Percentiles rank a stretch among this genome's conserved stretches.
phyloP scores from a whole-genome alignment of 2,329 filamentous ascomycete genomes.

The Diaporthe citri region DNA sequence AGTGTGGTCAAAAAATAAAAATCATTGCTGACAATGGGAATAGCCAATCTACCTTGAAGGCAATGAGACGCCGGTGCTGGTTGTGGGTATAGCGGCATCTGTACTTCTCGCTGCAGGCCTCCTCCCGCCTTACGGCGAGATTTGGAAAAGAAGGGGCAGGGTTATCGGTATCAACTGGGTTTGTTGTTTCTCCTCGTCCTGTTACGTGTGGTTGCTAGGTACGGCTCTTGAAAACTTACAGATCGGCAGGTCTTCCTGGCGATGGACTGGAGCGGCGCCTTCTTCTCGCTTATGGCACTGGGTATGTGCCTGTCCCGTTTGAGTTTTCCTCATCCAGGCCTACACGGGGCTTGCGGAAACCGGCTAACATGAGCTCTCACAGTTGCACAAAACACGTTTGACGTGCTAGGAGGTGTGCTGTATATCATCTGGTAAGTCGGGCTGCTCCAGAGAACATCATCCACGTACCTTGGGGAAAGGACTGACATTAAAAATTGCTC shows the following conservation, averaged over 20 bases:
- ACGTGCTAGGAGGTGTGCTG: conserved; percentile 69
- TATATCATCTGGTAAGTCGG: conserved; percentile 70
- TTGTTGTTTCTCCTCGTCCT: neutral
- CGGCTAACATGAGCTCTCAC: conserved; percentile 34
- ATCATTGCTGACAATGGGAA: conserved; percentile 24
- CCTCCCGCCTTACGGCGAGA: conserved; percentile 71
- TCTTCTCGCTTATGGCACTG: conserved; percentile 74
- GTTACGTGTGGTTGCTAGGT: conserved; percentile 39
- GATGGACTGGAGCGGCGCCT: conserved; percentile 71
- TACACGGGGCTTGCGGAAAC: neutral
- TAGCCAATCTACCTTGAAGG: conserved; percentile 68
- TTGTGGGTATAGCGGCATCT: conserved; percentile 70
- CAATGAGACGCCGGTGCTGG: conserved; percentile 64
- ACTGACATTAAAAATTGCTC: neutral
- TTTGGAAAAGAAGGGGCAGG: conserved; percentile 71
- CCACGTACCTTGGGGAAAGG: neutral
- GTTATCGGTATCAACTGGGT: conserved; percentile 71
- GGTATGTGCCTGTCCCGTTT: conserved; percentile 52
- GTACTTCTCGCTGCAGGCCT: conserved; percentile 69
- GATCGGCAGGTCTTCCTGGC: conserved; percentile 61
- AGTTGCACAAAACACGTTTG: conserved; percentile 72
- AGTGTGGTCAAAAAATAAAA: neutral
- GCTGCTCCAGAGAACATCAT: neutral
- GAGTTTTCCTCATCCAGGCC: neutral
- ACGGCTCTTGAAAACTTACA: conserved; percentile 19